Percentiles rank a stretch among this genome's conserved stretches.
phyloP scores from a whole-genome alignment of 2,329 filamentous ascomycete genomes.

The Nemania sp. region DNA sequence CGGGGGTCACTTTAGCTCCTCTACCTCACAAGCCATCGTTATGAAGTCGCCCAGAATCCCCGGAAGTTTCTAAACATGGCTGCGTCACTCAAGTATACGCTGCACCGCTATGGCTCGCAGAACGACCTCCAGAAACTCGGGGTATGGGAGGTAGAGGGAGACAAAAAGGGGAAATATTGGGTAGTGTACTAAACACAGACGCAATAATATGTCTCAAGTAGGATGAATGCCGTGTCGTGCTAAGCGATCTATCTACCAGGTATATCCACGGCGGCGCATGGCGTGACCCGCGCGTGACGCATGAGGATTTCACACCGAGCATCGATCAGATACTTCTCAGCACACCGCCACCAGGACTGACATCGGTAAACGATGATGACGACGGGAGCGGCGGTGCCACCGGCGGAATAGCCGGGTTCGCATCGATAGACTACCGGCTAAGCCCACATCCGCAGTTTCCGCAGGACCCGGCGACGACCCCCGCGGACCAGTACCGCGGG shows the following conservation, averaged over 20 bases:
- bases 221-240: not conserved
- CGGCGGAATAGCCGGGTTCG: slow-evolving; percentile 59
- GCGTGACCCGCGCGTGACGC: slow-evolving; percentile 60
- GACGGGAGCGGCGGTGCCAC: not conserved
- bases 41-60: not conserved
- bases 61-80: slow-evolving; percentile 31
- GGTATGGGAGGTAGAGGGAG: slow-evolving; percentile 47
- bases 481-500: slow-evolving; percentile 42
- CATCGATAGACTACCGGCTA: slow-evolving; percentile 68
- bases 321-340: slow-evolving; percentile 48
- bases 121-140: slow-evolving; percentile 51
- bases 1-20: not conserved
- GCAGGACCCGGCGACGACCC: slow-evolving; percentile 47
- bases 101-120: slow-evolving; percentile 36
- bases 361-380: too few species aligned
- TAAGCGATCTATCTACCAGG: slow-evolving; percentile 33
- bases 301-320: slow-evolving; percentile 51
- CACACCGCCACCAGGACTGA: not conserved
- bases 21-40: not conserved
- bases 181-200: slow-evolving; percentile 34
- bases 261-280: slow-evolving; percentile 68
- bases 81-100: slow-evolving; percentile 36
- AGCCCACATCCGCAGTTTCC: slow-evolving; percentile 56
- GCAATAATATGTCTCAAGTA: not conserved
- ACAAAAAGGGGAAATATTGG: slow-evolving; percentile 36